Evolutionary conservation across 306 rosid species (phyloP).

Genomic region (Cucumis melo): DNA sequence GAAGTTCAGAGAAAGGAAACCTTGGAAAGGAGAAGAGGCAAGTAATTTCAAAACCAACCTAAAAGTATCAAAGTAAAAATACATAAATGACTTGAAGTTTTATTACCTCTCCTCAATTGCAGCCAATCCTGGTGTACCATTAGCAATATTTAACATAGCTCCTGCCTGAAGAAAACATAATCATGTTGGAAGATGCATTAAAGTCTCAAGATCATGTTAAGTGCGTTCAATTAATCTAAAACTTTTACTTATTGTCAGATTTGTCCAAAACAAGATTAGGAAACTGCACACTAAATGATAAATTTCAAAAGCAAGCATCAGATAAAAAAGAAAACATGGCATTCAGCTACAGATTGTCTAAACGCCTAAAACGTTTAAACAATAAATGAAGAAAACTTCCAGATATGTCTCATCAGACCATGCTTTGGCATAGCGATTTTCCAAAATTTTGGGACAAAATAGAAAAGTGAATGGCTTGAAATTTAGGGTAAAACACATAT

Average conservation of each 20-base stretch:
- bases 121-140: constrained; percentile 17
- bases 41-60: not conserved
- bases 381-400: not conserved
- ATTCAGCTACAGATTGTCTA: not conserved
- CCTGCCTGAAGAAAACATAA: constrained; percentile 20
- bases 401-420: not conserved
- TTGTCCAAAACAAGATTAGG: not conserved
- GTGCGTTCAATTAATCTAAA: not conserved
- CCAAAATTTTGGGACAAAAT: not conserved
- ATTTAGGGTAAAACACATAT: not conserved
- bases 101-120: constrained; percentile 43
- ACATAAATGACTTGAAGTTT: not conserved
- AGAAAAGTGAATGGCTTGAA: not conserved
- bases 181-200: not conserved
- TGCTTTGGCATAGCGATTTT: not conserved
- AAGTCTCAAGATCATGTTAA: not conserved
- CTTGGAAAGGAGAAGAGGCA: constrained; percentile 20
- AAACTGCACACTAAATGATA: not conserved
- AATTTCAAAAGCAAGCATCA: not conserved
- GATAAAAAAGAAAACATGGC: not conserved
- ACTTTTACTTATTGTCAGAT: not conserved
- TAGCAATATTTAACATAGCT: constrained; percentile 19
- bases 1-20: constrained; percentile 50
- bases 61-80: not conserved
- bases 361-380: not conserved